Evolutionary conservation across 1,284 basidiomycete species (phyloP), one percentile per base, ranked within the genome.

Genomic region (Apiotrichum laibachii): DNA sequence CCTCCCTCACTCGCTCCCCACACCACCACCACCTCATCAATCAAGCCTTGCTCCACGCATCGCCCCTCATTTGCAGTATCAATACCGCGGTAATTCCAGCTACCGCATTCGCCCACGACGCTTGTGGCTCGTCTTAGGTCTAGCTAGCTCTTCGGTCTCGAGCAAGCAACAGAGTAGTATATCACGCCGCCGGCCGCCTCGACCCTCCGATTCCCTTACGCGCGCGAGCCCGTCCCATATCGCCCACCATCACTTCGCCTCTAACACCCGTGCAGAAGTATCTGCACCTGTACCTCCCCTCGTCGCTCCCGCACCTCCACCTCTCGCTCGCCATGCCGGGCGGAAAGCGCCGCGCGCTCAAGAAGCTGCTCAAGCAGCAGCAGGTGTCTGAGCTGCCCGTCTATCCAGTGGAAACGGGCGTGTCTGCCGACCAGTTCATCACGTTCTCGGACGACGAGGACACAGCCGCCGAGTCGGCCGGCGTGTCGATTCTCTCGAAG

Each of bases 311-410:
- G 7, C 26, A 11, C 49, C 46, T 31, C 22, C 26, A 12, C 42
- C 53, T 66, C 43, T 51, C 8, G 44, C 34, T 26, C 47, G 50
- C 1, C 18, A 76, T 75, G 76, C 72, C 75, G 13, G 77, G 77
- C 52, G 68, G 72, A 37, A 77, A 77, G 62, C 72, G 76, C 31
- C 62, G 72, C 52, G 73, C 73, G 12, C 63, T 77, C 19, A 77
- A 77, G 57, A 76, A 77, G 63, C 71, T 77, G 42, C 64, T 76
- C 19, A 56, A 56, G 37, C 11, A 45, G 13, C 44, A 54, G 19
- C 18, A 43, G 26, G 34, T 5, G n/a, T 37, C 50, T 15, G 57
- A 59, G 7, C 59, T 60, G n/a, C 37, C 49, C 45, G 22, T 12
- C 35, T 12, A 7, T 11, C 19, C n/a, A n/a, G n/a, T n/a, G n/a